Evolutionary conservation across 352 stramenopile genomes (phyloP), one percentile per base, ranked within the genome.

Genomic region (Globisporangium middletonii): DNA sequence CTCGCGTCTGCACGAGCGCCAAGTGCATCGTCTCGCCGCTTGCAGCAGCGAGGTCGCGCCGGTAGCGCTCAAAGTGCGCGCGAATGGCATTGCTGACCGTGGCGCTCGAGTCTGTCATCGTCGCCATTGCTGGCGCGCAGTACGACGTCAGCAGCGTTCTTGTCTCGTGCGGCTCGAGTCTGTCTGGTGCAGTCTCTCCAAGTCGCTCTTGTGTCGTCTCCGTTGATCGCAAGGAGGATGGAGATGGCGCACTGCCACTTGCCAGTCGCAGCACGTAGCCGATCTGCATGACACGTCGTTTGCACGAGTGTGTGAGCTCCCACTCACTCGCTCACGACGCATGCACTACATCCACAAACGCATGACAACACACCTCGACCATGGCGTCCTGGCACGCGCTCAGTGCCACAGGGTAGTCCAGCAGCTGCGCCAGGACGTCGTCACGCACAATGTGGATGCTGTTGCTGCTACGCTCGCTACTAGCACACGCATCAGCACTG

Each of bases 341-440:
- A 23, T n/a, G n/a, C n/a, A 41, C 4, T 52, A 38, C 8, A 19
- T 5, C 12, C 5, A 41, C 26, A 18, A 30, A 30, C 28, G 23
- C 8, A 19, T 28, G 7, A 11, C 2, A 8, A 45, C 16, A 37
- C 45, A 89, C 79, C 79, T 89, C 81, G n/a, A 88, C 52, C 77
- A 88, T 89, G 13, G 62, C 43, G 0, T 66, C 72, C 15, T 53
- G 56, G 46, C 81, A 89, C 41, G 86, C 75, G 54, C 78, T 80
- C 30, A 89, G 63, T 2, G 72, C 73, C 26, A 92, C 61, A 3
- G 79, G 82, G 60, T 92, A 92, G 64, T 88, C 76, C 23, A 92
- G 54, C 4, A 75, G 33, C 6, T 46, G 57, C 13, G 81, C 79
- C 30, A 92, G 44, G 15, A 60, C 27, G 3, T 60, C 45, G 44